phyloP scores from a whole-genome alignment of 2,329 filamentous ascomycete genomes.

The Botrytis hyacinthi region DNA sequence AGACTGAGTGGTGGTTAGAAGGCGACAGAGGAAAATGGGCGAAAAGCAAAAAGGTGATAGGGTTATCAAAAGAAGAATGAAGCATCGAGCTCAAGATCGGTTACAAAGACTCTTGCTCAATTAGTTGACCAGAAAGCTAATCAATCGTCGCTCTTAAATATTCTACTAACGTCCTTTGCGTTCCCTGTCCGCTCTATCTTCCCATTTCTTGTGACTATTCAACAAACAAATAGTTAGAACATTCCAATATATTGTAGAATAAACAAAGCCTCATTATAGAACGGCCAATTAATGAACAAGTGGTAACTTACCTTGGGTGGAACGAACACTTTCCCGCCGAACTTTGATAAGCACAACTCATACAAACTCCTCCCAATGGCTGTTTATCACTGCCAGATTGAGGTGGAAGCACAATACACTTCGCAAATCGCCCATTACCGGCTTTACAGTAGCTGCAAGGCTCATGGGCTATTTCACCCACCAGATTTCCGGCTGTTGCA shows the following conservation, averaged over 20 bases:
- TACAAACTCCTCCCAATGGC: neutral
- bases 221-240: neutral
- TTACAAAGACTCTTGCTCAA: neutral
- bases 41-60: no score
- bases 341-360: neutral
- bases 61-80: no score
- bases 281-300: neutral
- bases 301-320: neutral
- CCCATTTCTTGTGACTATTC: neutral
- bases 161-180: no score
- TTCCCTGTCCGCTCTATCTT: rapidly evolving
- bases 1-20: neutral
- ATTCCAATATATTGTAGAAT: neutral
- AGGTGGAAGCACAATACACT: neutral
- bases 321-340: neutral
- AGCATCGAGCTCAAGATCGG: neutral
- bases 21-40: neutral
- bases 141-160: no score
- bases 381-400: no score
- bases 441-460: neutral
- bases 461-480: neutral
- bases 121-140: neutral
- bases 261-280: no score
- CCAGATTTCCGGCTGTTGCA: neutral
- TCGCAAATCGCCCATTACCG: neutral